phyloP scores from a whole-genome alignment of 345 rosid species.

The Eucalyptus paniculata region DNA sequence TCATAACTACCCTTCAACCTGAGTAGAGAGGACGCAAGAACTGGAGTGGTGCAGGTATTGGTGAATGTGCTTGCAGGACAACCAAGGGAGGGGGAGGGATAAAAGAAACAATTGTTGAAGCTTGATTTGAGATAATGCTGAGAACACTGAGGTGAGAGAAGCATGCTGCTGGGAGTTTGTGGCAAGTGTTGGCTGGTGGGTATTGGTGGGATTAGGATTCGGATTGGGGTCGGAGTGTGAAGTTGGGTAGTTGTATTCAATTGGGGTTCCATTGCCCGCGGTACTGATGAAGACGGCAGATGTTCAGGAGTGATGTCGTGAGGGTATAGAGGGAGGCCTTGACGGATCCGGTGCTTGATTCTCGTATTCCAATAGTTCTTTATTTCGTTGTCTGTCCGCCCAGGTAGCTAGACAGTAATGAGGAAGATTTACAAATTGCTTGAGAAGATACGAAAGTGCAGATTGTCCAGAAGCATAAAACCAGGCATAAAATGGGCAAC shows the following conservation, averaged over 20 bases:
- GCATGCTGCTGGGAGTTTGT: conserved; percentile 9
- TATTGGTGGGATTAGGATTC: not conserved
- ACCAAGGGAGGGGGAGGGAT: not conserved
- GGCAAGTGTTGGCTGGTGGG: not conserved
- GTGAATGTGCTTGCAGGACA: conserved; percentile 11
- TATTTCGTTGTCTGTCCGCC: conserved; percentile 71
- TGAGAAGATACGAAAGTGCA: not conserved
- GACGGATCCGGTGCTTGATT: conserved; percentile 50
- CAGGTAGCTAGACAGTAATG: conserved; percentile 28
- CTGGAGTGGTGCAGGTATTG: not conserved
- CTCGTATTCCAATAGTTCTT: conserved; percentile 74
- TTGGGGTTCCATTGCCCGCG: not conserved
- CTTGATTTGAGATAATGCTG: not conserved
- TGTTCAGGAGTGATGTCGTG: conserved; percentile 37
- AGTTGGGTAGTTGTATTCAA: not conserved
- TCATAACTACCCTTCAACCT: not conserved
- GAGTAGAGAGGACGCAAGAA: conserved; percentile 2
- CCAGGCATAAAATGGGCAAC: not conserved
- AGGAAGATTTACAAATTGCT: not conserved
- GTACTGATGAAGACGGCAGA: not conserved
- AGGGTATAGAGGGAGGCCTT: conserved; percentile 53
- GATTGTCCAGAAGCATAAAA: not conserved
- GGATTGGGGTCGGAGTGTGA: not conserved
- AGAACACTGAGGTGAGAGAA: conserved; percentile 10
- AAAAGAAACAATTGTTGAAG: conserved; percentile 17